A percentile compares a stretch with the other conserved stretches of the same genome.
These are phyloP conservation scores for Teratosphaeria pseudoeucalypti DNA, from an alignment of 2,329 filamentous ascomycete species.

Conservation along the genomic window DNA sequence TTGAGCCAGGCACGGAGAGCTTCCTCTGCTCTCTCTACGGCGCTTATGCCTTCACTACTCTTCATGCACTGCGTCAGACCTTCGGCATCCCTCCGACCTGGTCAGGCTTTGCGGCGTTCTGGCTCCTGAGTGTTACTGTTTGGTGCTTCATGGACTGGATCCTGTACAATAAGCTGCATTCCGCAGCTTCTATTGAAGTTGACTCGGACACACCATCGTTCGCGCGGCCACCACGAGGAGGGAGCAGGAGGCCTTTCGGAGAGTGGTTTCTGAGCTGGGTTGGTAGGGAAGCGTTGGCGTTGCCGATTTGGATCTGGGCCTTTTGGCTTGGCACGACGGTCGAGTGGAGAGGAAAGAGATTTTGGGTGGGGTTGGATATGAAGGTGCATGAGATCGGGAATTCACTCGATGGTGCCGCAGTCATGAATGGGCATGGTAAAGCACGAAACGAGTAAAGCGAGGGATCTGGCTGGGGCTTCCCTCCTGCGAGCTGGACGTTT, in stretches of 20 bases:
- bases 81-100: conserved; percentile 55
- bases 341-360: conserved; percentile 73
- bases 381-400: conserved; percentile 49
- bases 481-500: no score
- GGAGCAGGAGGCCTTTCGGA: conserved; percentile 45
- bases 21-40: conserved; percentile 75
- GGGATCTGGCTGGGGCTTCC: background rate
- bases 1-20: conserved; percentile 86
- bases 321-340: conserved; percentile 82
- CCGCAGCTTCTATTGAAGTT: conserved; percentile 56
- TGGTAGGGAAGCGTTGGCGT: conserved; percentile 67
- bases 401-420: background rate
- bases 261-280: conserved; percentile 79
- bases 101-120: conserved; percentile 54
- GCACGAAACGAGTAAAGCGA: background rate
- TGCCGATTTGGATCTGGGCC: conserved; percentile 85
- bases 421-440: background rate
- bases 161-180: conserved; percentile 65
- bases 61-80: conserved; percentile 50
- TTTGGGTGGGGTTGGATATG: conserved; percentile 75
- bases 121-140: conserved; percentile 50
- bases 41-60: conserved; percentile 64
- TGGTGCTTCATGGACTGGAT: conserved; percentile 73
- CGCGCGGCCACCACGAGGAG: conserved; percentile 42
- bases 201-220: conserved; percentile 68